A percentile compares a stretch with the other conserved stretches of the same genome.
These are phyloP conservation scores for Bassia scoparia DNA, from an alignment of 148 eudicot genomes.

Conservation along the genomic window DNA sequence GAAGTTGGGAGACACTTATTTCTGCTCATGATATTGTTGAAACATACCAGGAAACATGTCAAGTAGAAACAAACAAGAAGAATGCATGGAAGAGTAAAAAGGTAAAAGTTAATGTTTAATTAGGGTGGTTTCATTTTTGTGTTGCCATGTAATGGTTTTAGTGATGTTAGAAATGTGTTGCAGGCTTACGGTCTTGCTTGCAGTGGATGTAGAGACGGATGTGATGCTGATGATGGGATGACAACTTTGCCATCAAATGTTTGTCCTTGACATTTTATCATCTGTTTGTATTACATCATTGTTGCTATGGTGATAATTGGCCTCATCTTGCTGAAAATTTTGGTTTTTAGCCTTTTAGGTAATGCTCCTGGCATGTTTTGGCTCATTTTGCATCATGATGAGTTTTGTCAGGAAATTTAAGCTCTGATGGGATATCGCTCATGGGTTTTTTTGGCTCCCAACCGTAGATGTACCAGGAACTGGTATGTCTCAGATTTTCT, in stretches of 20 bases:
- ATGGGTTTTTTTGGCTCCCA: constrained; percentile 69
- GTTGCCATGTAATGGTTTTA: not conserved
- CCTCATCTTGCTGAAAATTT: not conserved
- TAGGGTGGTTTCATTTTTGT: not conserved
- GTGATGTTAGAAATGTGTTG: constrained; percentile 18
- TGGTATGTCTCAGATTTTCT: constrained; percentile 42
- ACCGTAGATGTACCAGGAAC: constrained; percentile 68
- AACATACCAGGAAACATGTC: constrained; percentile 31
- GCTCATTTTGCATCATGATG: not conserved
- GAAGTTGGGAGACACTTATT: constrained; percentile 25
- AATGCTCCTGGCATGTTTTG: not conserved
- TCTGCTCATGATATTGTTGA: constrained; percentile 30
- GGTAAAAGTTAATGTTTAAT: constrained; percentile 29
- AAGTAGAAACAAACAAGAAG: constrained; percentile 32
- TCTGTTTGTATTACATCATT: not conserved
- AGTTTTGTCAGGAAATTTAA: constrained; percentile 48
- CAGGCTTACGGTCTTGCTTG: too few species aligned
- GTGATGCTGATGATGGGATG: constrained; percentile 28
- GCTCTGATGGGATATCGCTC: constrained; percentile 54
- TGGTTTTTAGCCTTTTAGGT: not conserved
- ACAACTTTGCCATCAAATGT: constrained; percentile 44
- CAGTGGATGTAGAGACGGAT: constrained; percentile 31
- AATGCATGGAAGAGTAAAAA: constrained; percentile 38
- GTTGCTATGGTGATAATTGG: not conserved
- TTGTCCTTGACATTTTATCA: constrained; percentile 7